Evolutionary conservation across 2,329 filamentous ascomycete species (phyloP).

Genomic region (Tolypocladium guangdongense): DNA sequence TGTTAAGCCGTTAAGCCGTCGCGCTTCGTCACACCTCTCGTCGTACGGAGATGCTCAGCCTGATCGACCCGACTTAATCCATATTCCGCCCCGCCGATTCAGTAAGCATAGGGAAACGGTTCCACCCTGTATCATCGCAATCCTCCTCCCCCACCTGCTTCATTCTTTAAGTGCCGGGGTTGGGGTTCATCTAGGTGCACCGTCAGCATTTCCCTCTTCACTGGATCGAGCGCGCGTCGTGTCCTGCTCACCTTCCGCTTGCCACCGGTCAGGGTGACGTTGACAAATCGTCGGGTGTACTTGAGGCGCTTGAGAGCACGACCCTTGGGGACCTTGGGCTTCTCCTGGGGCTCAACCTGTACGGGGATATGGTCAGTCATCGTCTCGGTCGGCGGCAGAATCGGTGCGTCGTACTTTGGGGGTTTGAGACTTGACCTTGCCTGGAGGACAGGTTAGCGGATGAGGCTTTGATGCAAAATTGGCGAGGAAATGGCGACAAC

Average conservation of each 20-base stretch:
- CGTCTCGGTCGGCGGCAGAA: constrained; percentile 11
- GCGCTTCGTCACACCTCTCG: constrained; percentile 26
- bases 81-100: constrained; percentile 21
- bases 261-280: constrained; percentile 93
- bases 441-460: constrained; percentile 50
- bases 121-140: constrained; percentile 18
- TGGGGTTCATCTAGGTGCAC: constrained; percentile 68
- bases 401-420: constrained; percentile 58
- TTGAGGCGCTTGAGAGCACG: constrained; percentile 93
- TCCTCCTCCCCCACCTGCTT: constrained; percentile 13
- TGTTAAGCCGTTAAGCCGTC: constrained; percentile 24
- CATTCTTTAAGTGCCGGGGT: constrained; percentile 56
- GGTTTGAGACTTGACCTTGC: constrained; percentile 96
- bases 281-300: constrained; percentile 97
- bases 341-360: constrained; percentile 83
- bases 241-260: constrained; percentile 77
- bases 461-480: constrained; percentile 14
- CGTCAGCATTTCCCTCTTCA: constrained; percentile 12
- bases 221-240: not conserved
- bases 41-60: constrained; percentile 22
- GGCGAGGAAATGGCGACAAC: constrained; percentile 11
- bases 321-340: constrained; percentile 94
- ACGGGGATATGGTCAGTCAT: constrained; percentile 17
- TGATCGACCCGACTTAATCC: constrained; percentile 24
- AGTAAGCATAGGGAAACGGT: constrained; percentile 20